Conservation (phyloP, 345 rosid species). For the Eucalyptus erythrocorys region DNA sequence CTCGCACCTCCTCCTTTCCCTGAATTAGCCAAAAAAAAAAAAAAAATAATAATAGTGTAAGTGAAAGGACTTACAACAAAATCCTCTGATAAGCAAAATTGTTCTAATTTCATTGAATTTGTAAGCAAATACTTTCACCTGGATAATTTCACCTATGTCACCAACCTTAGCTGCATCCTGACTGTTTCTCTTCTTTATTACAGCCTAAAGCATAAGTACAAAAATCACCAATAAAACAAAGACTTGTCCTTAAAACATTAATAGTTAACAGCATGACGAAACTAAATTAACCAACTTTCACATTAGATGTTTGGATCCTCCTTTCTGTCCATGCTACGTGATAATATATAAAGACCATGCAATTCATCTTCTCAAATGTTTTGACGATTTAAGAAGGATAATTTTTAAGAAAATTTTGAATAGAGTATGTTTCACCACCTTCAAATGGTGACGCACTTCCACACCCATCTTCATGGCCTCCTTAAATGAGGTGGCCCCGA, state of each 20-base stretch:
- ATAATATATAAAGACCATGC: background rate
- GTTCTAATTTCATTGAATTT: background rate
- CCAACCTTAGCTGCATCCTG: conserved; percentile 99
- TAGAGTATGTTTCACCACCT: conserved; percentile 19
- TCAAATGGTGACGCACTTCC: conserved; percentile 88
- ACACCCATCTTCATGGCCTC: conserved; percentile 99
- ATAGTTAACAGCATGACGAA: background rate
- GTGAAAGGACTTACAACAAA: background rate
- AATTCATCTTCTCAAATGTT: background rate
- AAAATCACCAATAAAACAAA: background rate
- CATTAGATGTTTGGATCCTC: background rate
- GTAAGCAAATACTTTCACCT: conserved; percentile 19
- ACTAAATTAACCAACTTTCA: background rate
- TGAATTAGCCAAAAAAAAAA: conserved; percentile 13
- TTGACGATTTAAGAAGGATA: background rate
- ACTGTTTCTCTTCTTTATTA: conserved; percentile 88
- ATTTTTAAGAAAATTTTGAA: background rate
- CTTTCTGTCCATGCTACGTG: background rate
- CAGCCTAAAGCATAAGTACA: conserved; percentile 21
- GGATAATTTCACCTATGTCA: conserved; percentile 97
- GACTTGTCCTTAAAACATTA: too few species aligned
- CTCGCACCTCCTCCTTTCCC: conserved; percentile 98
- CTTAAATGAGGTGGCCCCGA: conserved; percentile 80
- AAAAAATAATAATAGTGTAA: background rate
- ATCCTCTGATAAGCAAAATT: background rate